Base-by-base conservation (phyloP, 2,329 filamentous ascomycete genomes). In the Colletotrichum musicola region DNA sequence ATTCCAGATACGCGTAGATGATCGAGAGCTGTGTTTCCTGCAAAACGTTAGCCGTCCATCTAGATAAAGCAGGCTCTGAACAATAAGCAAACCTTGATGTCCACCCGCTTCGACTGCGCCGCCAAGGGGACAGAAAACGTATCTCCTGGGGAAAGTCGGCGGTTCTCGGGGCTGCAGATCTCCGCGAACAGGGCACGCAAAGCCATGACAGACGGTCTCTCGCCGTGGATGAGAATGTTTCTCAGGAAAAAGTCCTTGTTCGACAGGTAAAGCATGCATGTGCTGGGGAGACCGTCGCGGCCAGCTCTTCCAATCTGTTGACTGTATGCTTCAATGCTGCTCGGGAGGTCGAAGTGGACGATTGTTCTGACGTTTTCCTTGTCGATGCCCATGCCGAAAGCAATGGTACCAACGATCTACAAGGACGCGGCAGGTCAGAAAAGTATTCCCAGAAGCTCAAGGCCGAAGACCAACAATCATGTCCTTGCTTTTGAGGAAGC, bases 341-440 rank as follows among this genome's bases (percentile, higher is more conserved):
- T 81, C 0, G 86, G 79, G 3, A 87, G 75, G 58, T 85, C 84
- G 71, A 81, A 87, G 68, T 88, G 86, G 10, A 88, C 72, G 40
- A 89, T 81, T 64, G 86, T 88, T 6, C 86, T 81, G 47, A 89
- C 88, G 56, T 86, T 80, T 40, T 75, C 68, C 69, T 89, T 89
- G 73, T 89, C 86, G 18, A 89, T 88, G 0, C 87, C 87, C 86
- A 89, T 89, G 0, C 86, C 87, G 58, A 89, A 89, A 1, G 87
- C 87, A 47, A 88, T 88, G 0, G 86, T 89, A 3, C 86, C 85
- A 18, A 85, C 82, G 13, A 86, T 82, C 70, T 71, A 10, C 1
- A n/a, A 1, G 20, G 6, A 30, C 27, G 6, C 27, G 6, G 6
- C 27, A 5, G 27, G 27, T 30, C 6, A 30, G 27, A 30, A 30